phyloP scores from a whole-genome alignment of 2,329 filamentous ascomycete species.

The Ramichloridium luteum region DNA sequence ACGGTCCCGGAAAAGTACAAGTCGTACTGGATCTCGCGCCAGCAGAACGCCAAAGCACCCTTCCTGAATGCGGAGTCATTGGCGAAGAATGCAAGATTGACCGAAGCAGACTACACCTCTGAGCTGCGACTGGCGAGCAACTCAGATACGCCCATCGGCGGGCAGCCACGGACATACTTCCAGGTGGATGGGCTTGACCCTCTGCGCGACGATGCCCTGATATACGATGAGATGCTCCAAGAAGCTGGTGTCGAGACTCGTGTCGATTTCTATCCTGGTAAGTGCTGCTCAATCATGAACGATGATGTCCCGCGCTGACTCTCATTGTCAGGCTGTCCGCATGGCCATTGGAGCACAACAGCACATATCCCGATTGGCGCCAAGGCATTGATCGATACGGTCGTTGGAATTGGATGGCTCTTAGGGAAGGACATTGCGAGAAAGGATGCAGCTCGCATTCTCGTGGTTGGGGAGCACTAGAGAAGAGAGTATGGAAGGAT shows the following conservation, averaged over 20 bases:
- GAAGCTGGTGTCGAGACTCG: slow-evolving; percentile 32
- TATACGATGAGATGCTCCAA: slow-evolving; percentile 37
- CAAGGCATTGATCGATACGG: neutral
- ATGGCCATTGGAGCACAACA: slow-evolving; percentile 1
- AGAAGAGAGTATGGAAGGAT: too few species aligned
- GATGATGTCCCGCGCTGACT: too few species aligned
- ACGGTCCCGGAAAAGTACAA: slow-evolving; percentile 27
- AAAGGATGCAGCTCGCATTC: neutral
- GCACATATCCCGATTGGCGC: neutral
- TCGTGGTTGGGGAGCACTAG: too few species aligned
- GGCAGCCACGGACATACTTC: slow-evolving; percentile 35
- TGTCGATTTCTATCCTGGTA: slow-evolving; percentile 30
- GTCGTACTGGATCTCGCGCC: slow-evolving; percentile 23
- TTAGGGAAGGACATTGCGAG: slow-evolving; percentile 1
- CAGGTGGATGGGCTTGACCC: slow-evolving; percentile 39
- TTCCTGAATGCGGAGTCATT: slow-evolving; percentile 1
- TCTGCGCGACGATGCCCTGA: slow-evolving; percentile 38
- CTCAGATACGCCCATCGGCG: slow-evolving; percentile 17
- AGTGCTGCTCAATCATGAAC: slow-evolving; percentile 12
- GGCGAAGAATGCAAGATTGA: slow-evolving; percentile 5
- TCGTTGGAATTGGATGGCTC: slow-evolving; percentile 2
- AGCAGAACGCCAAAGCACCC: slow-evolving; percentile 27
- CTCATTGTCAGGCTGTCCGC: slow-evolving; percentile 1
- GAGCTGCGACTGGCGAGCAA: slow-evolving; percentile 22
- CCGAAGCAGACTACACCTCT: slow-evolving; percentile 7